Evolutionary conservation across 1,284 basidiomycete species (phyloP), one percentile per base, ranked within the genome.

Genomic region (Boletellus dicymbophilus): DNA sequence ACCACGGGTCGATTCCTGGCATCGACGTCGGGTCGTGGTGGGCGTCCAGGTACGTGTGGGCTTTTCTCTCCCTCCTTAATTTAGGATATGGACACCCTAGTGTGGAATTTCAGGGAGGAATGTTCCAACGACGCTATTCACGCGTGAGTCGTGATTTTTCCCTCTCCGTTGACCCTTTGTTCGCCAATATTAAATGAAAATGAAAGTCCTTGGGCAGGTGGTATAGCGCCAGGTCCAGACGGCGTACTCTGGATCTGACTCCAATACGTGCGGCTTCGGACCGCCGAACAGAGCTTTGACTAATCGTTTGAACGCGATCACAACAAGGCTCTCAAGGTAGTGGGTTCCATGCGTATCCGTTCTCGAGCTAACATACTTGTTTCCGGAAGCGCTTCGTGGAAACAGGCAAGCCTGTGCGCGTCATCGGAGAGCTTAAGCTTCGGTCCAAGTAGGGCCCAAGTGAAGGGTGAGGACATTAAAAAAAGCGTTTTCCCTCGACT

Each of bases 361-460:
- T n/a, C 30, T 23, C 6, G 11, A 22, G 40, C 54, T 33, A 50
- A 33, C 25, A 11, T n/a, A n/a, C n/a, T n/a, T 42, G n/a, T 41
- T 37, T 36, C 38, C 6, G 25, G 11, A 52, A 90, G 87, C 72
- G 68, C 46, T 92, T 88, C 2, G 79, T 74, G 16, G 78, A 90
- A 60, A 89, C 84, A 0, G 79, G 78, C 53, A 89, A 85, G 50
- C 90, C 90, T 13, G 76, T 95, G 11, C 79, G 92, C 15, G 90
- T 95, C 4, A 84, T 95, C 49, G 79, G 92, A 23, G 92, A 91
- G 0, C 93, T 68, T 75, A 94, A 94, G 63, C 69, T 82, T n/a
- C 63, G 69, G 18, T 88, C 86, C 0, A 69, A 69, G 15, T 92
- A 82, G 58, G 88, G 85, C 11, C 90, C 89, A 13, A 74, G 69